phyloP scores from a whole-genome alignment of 2,329 filamentous ascomycete genomes.

The Xylaria multiplex region DNA sequence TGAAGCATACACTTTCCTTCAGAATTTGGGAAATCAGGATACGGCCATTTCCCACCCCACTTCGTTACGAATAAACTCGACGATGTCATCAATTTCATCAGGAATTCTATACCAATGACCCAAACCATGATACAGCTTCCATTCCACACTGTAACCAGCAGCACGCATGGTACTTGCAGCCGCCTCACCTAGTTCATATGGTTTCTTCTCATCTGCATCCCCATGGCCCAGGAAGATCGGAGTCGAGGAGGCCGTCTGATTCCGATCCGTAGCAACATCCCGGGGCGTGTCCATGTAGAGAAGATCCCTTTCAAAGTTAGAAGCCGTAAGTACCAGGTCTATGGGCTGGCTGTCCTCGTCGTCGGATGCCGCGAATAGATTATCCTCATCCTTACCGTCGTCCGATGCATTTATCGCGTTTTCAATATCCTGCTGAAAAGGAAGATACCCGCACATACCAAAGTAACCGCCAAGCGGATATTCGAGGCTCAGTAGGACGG shows the following conservation, averaged over 20 bases:
- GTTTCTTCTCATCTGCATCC: constrained; percentile 53
- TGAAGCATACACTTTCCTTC: no score
- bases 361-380: constrained; percentile 30
- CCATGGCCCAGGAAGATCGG: constrained; percentile 57
- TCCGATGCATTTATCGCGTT: constrained; percentile 38
- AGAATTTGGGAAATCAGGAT: no score
- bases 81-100: constrained; percentile 59
- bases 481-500: constrained; percentile 54
- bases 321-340: constrained; percentile 41
- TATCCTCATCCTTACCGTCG: constrained; percentile 31
- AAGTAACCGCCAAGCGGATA: constrained; percentile 55
- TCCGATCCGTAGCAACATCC: no score
- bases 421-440: constrained; percentile 52
- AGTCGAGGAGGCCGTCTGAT: no score
- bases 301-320: constrained; percentile 50
- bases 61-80: constrained; percentile 46
- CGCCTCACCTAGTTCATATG: constrained; percentile 47
- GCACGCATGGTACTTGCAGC: constrained; percentile 46
- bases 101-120: constrained; percentile 62
- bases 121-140: constrained; percentile 52
- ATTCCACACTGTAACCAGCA: constrained; percentile 51
- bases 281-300: constrained; percentile 37
- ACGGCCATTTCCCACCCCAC: no score
- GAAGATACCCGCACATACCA: constrained; percentile 60
- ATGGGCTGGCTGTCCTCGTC: constrained; percentile 20